Evolutionary conservation across 805 yeast species (phyloP).

Genomic region (Candida boidinii): DNA sequence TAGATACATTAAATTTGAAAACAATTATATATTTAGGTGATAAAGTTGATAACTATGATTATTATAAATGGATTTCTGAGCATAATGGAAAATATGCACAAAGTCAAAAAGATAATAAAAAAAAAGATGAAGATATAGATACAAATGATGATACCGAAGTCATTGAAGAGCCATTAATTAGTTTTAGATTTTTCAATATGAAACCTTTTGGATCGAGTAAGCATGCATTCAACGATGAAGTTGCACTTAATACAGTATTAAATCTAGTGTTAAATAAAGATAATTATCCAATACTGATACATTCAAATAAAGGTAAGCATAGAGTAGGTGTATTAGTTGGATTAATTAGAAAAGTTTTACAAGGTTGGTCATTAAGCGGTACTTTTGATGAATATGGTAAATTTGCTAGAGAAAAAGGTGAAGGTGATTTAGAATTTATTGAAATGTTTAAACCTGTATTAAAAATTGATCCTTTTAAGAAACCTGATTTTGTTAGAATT

Average conservation of each 20-base stretch:
- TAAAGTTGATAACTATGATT: constrained; percentile 54
- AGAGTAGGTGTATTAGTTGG: constrained; percentile 94
- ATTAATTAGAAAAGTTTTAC: constrained; percentile 71
- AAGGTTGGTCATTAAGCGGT: constrained; percentile 91
- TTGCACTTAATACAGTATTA: constrained; percentile 48
- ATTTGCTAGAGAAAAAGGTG: constrained; percentile 91
- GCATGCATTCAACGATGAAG: constrained; percentile 53
- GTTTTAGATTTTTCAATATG: constrained; percentile 54
- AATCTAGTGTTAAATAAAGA: constrained; percentile 48
- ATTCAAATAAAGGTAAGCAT: constrained; percentile 97
- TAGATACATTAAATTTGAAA: constrained; percentile 56
- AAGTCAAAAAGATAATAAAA: not conserved
- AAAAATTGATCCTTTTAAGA: constrained; percentile 32
- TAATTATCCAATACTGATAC: constrained; percentile 82
- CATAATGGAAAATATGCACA: no score
- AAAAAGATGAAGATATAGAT: constrained; percentile 31
- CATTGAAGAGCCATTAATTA: no score
- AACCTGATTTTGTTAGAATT: constrained; percentile 59
- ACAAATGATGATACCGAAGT: no score
- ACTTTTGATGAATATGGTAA: constrained; percentile 89
- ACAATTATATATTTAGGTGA: constrained; percentile 85
- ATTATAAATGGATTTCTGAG: constrained; percentile 57
- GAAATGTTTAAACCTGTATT: constrained; percentile 70
- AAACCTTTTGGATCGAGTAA: constrained; percentile 40
- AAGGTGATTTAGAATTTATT: constrained; percentile 82